Conservation (phyloP, 257 asterid genomes). For the Fraxinus cuspidata region DNA sequence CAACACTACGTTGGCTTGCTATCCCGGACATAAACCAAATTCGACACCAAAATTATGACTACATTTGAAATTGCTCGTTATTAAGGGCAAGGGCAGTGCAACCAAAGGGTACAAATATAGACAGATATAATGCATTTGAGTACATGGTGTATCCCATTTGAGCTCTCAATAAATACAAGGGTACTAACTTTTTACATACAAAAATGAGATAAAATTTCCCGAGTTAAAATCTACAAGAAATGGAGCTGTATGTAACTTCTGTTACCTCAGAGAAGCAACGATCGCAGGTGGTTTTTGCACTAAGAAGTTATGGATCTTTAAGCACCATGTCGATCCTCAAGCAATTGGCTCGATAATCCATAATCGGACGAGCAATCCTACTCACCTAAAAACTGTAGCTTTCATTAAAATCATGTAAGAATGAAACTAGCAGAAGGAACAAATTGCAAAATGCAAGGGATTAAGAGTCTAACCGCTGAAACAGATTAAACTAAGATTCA, state of each 20-base stretch:
- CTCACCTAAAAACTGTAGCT: neutral
- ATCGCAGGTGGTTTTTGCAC: neutral
- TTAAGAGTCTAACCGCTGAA: neutral
- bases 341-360: neutral
- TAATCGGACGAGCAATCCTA: neutral
- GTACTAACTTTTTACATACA: neutral
- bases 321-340: neutral
- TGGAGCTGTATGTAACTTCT: neutral
- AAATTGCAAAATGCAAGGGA: neutral
- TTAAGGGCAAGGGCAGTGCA: neutral
- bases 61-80: neutral
- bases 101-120: neutral
- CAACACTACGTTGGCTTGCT: too few relatives aligned
- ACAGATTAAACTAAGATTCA: neutral
- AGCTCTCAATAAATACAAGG: neutral
- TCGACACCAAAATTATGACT: too few relatives aligned
- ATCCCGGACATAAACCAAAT: too few relatives aligned
- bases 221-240: neutral
- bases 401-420: neutral
- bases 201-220: neutral
- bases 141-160: neutral
- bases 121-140: neutral
- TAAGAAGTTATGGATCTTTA: neutral
- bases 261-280: slow-evolving; percentile 4
- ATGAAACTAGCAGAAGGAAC: neutral